Base-by-base conservation (phyloP, 2,329 filamentous ascomycete genomes). In the Sarocladiaceae sp. region DNA sequence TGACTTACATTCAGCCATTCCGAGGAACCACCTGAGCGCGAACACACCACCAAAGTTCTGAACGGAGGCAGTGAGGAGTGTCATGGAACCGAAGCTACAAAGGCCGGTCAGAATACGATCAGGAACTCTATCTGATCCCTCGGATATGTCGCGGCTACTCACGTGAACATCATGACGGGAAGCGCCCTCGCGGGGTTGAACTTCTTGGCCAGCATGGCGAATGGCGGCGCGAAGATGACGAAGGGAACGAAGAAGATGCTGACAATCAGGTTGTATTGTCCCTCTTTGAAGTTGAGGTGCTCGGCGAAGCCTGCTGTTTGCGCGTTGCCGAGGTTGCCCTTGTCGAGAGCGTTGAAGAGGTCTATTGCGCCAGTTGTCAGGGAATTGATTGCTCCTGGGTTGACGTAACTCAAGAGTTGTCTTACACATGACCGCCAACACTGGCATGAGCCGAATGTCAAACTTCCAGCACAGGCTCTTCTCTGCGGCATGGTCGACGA, bases 171-270 rank as follows among this genome's bases (percentile, higher is more conserved):
- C 68, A 86, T 74, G 39, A 80, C 59, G 1, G 83, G 82, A n/a
- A 89, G 65, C 4, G 85, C 80, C 27, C 73, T 67, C 42, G 77
- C 73, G 0, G 85, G 79, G 0, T 83, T 83, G 55, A 74, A 85
- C 50, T 78, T 82, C 65, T 88, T 89, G 48, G 82, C 83, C 10
- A 85, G 59, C 61, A 88, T 81, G 34, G 64, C 63, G 1, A 68
- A 50, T 7, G 65, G 59, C 0, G 82, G 83, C 0, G 83, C 83
- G 43, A 80, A 82, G 32, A 88, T 57, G 43, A 88, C 84, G 57
- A 83, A 88, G 0, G 85, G 85, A 5, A 88, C 70, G 61, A 85
- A 89, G 68, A 89, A 89, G 50, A 89, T 80, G 51, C 72, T 77
- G 32, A 89, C 62, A 37, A 87, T 70, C 35, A 80, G 74, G 60